Conservation (phyloP, 2,329 filamentous ascomycete genomes). For the Pyricularia sp. region DNA sequence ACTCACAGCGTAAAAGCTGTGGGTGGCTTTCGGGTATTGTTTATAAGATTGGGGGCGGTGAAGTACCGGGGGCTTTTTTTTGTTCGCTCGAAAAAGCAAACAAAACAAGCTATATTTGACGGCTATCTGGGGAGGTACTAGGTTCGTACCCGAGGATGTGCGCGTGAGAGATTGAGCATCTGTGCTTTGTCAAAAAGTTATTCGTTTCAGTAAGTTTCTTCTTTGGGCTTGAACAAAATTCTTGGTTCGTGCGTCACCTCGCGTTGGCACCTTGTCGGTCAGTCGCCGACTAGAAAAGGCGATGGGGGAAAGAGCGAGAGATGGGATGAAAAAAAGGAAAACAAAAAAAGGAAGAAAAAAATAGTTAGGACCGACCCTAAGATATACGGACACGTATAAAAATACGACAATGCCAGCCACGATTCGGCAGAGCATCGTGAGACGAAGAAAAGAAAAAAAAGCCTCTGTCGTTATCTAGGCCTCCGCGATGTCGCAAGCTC, state of each 20-base stretch:
- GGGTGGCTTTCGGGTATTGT: not conserved
- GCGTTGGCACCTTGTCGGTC: not conserved
- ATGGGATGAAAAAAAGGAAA: not conserved
- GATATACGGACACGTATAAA: constrained; percentile 4
- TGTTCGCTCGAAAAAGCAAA: not conserved
- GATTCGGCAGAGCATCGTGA: not conserved
- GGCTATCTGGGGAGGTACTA: not conserved
- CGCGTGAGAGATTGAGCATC: not conserved
- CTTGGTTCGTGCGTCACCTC: not conserved
- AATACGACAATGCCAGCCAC: not conserved
- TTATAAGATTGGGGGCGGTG: not conserved
- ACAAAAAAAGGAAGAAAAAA: not conserved
- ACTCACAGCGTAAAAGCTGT: not conserved
- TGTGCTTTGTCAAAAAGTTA: not conserved
- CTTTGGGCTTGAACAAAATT: not conserved
- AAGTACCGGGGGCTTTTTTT: not conserved
- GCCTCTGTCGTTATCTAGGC: not conserved
- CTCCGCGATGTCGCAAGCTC: not conserved
- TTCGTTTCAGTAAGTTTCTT: not conserved
- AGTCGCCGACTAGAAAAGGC: not conserved
- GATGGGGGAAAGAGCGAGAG: not conserved
- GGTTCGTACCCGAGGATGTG: constrained; percentile 1
- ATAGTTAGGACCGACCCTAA: not conserved
- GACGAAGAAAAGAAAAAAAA: no score
- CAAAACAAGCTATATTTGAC: not conserved